phyloP scores from a whole-genome alignment of 192 early-diverging fungal genomes.

The Backusella tarrabulga region DNA sequence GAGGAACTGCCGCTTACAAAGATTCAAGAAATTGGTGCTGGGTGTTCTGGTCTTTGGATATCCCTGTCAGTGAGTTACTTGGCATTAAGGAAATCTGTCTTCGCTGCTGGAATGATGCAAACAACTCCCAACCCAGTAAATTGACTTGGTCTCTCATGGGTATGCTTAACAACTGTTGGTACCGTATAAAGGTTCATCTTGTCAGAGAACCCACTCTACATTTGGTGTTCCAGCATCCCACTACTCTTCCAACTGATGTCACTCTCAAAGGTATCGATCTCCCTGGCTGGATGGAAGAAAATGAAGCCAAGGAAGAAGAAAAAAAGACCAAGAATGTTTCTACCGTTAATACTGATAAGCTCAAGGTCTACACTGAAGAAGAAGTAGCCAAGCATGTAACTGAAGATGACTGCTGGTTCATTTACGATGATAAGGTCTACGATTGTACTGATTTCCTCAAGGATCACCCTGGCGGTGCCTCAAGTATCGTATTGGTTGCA shows the following conservation, averaged over 20 bases:
- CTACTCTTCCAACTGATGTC: constrained; percentile 26
- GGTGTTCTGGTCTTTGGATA: neutral
- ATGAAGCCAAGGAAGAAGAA: constrained; percentile 3
- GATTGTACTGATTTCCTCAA: constrained; percentile 68
- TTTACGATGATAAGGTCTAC: constrained; percentile 71
- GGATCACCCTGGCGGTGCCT: constrained; percentile 90
- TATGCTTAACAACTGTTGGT: constrained; percentile 76
- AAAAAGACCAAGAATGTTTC: neutral
- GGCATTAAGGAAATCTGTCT: constrained; percentile 51
- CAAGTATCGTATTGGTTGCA: constrained; percentile 79
- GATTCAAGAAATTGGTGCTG: neutral
- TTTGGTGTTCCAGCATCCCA: constrained; percentile 54
- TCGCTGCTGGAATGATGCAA: constrained; percentile 59
- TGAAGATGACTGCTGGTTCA: constrained; percentile 77
- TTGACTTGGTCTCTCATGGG: constrained; percentile 72
- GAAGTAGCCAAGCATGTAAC: constrained; percentile 66
- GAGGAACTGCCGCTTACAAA: neutral
- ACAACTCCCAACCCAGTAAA: constrained; percentile 61
- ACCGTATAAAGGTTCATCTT: constrained; percentile 46
- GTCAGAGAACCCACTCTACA: constrained; percentile 9
- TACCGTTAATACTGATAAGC: neutral
- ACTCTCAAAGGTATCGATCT: neutral
- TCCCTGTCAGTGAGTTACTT: constrained; percentile 38
- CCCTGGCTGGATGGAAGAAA: constrained; percentile 53
- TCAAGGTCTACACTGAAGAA: constrained; percentile 49